These are phyloP conservation scores for Penicillium janthinellum DNA, from an alignment of 2,329 filamentous ascomycete species.

Conservation along the genomic window DNA sequence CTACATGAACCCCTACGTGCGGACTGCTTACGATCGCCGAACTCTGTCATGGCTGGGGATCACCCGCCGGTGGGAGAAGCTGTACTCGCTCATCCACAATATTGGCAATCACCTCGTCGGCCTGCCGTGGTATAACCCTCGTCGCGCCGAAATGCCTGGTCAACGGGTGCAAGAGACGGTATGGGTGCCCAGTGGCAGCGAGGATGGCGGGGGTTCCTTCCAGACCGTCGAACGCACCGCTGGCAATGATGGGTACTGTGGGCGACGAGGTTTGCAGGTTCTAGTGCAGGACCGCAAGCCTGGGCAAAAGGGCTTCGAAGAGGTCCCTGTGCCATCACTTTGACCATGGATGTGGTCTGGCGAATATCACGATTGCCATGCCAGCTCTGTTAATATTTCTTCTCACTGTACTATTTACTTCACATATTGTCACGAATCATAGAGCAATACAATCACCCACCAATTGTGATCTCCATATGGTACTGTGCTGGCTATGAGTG, in stretches of 20 bases:
- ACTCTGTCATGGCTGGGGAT: constrained; percentile 62
- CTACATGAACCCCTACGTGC: constrained; percentile 74
- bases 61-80: constrained; percentile 65
- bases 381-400: background rate
- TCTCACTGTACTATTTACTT: background rate
- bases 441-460: background rate
- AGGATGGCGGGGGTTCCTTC: constrained; percentile 41
- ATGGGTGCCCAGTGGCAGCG: constrained; percentile 41
- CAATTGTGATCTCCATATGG: background rate
- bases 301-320: constrained; percentile 50
- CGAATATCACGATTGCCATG: background rate
- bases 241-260: constrained; percentile 50
- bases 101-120: constrained; percentile 59
- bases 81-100: constrained; percentile 62
- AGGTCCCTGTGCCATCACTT: constrained; percentile 41
- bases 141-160: constrained; percentile 62
- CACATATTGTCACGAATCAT: background rate
- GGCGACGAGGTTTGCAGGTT: constrained; percentile 45
- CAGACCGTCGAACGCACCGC: constrained; percentile 42
- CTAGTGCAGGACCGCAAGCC: constrained; percentile 46
- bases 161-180: constrained; percentile 46
- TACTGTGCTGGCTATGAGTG: too few species aligned
- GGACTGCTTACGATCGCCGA: constrained; percentile 65
- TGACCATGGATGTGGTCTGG: constrained; percentile 1
- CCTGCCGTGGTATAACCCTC: constrained; percentile 62